phyloP scores from a whole-genome alignment of 805 yeast species.

The Saccharomycopsis amapae region DNA sequence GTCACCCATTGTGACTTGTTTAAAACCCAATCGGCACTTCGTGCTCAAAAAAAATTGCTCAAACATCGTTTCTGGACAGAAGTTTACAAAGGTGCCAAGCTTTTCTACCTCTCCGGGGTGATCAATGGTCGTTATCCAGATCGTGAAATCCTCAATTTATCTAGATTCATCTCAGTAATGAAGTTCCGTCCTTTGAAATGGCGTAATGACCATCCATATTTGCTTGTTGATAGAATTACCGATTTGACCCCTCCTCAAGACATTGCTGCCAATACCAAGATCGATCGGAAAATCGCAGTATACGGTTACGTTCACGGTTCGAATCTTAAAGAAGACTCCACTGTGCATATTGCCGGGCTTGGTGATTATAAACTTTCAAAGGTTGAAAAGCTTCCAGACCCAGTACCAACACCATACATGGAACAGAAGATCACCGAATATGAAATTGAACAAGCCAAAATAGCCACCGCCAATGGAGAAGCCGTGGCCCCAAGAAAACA shows the following conservation, averaged over 20 bases:
- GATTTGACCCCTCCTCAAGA: slow-evolving; percentile 90
- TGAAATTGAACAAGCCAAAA: slow-evolving; percentile 65
- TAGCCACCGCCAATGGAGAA: slow-evolving; percentile 56
- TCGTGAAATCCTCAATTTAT: slow-evolving; percentile 84
- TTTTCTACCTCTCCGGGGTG: slow-evolving; percentile 91
- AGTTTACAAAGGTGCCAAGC: slow-evolving; percentile 95
- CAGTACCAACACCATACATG: slow-evolving; percentile 94
- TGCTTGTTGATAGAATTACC: slow-evolving; percentile 83
- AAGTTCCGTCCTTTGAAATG: slow-evolving; percentile 98
- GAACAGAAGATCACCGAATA: slow-evolving; percentile 79
- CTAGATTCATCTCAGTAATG: slow-evolving; percentile 93
- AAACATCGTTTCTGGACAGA: slow-evolving; percentile 98
- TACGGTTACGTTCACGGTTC: slow-evolving; percentile 96
- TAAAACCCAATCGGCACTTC: slow-evolving; percentile 78
- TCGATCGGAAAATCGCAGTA: slow-evolving; percentile 82
- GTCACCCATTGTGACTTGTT: slow-evolving; percentile 94
- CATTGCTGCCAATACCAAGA: slow-evolving; percentile 62
- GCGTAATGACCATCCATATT: slow-evolving; percentile 97
- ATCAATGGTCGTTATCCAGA: slow-evolving; percentile 97
- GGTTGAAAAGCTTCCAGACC: slow-evolving; percentile 91
- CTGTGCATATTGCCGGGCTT: slow-evolving; percentile 90
- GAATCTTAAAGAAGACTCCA: slow-evolving; percentile 59
- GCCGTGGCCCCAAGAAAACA: slow-evolving; percentile 42
- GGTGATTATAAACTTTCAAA: slow-evolving; percentile 77
- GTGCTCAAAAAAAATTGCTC: slow-evolving; percentile 85